Percentiles rank a stretch among this genome's conserved stretches.
phyloP scores from a whole-genome alignment of 2,329 filamentous ascomycete species.

The Stagonosporopsis tanaceti region DNA sequence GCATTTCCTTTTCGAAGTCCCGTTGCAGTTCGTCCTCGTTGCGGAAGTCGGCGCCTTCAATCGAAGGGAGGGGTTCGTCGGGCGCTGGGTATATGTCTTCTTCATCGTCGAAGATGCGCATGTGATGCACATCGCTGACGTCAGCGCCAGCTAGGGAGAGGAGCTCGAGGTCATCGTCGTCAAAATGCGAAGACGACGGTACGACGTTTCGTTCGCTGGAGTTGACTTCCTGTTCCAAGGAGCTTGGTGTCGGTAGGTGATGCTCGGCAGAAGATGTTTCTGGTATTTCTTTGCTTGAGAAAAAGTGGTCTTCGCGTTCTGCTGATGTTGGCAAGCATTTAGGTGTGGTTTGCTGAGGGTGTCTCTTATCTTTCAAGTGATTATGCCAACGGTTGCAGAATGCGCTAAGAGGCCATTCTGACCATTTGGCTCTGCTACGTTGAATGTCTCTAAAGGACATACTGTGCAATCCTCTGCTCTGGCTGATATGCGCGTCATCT shows the following conservation, averaged over 20 bases:
- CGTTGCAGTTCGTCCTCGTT: slow-evolving; percentile 24
- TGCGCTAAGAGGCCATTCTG: slow-evolving; percentile 23
- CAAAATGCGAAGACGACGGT: slow-evolving; percentile 32
- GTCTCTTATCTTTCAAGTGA: slow-evolving; percentile 20
- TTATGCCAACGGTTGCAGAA: slow-evolving; percentile 29
- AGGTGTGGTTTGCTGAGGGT: slow-evolving; percentile 11
- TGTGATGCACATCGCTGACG: slow-evolving; percentile 13
- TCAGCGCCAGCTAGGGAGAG: slow-evolving; percentile 35
- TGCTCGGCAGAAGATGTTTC: slow-evolving; percentile 17
- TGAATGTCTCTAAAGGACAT: slow-evolving; percentile 36
- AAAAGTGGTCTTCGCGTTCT: slow-evolving; percentile 10
- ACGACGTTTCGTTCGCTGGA: neutral
- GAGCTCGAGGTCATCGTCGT: slow-evolving; percentile 40
- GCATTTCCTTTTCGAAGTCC: slow-evolving; percentile 19
- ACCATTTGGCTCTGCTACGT: slow-evolving; percentile 31
- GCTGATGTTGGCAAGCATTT: neutral
- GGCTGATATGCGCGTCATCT: slow-evolving; percentile 49
- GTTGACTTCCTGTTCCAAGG: slow-evolving; percentile 28
- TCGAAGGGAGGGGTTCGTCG: slow-evolving; percentile 35
- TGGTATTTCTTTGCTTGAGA: slow-evolving; percentile 13
- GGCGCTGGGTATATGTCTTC: slow-evolving; percentile 17
- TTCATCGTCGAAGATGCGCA: slow-evolving; percentile 5
- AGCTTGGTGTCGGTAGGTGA: slow-evolving; percentile 43
- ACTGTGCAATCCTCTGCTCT: slow-evolving; percentile 36
- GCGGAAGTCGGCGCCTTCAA: slow-evolving; percentile 28